These are phyloP conservation scores for Lepraria neglecta DNA, from an alignment of 495 filamentous ascomycete species.

Conservation along the genomic window DNA sequence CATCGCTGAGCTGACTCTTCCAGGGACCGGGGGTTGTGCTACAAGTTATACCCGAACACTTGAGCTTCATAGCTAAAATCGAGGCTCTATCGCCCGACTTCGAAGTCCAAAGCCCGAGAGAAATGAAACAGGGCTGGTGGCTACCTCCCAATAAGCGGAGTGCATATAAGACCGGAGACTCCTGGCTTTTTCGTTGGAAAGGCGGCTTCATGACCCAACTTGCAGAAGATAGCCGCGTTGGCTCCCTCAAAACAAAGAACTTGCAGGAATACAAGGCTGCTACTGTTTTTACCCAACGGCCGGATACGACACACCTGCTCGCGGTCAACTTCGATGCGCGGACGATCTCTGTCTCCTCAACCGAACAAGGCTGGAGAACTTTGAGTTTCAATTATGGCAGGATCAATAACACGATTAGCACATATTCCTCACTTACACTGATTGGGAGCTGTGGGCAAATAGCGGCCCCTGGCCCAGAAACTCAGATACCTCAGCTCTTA, in stretches of 20 bases:
- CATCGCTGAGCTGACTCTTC: too few relatives aligned
- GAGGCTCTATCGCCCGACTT: constrained; percentile 15
- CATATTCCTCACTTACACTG: constrained; percentile 5
- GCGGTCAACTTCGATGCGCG: constrained; percentile 14
- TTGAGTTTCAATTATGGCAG: constrained; percentile 11
- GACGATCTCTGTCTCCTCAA: background rate
- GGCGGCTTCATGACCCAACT: too few relatives aligned
- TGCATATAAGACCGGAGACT: background rate
- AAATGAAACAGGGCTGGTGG: background rate
- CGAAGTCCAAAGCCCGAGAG: background rate
- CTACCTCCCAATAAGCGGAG: constrained; percentile 9
- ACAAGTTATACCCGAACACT: too few relatives aligned
- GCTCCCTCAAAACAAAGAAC: too few relatives aligned
- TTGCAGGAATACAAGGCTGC: background rate
- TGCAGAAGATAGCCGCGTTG: too few relatives aligned
- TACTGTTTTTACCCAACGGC: constrained; percentile 21
- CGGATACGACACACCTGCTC: constrained; percentile 18
- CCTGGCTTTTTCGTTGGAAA: background rate
- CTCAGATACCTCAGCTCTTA: constrained; percentile 25
- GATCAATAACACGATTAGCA: background rate
- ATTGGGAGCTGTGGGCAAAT: background rate
- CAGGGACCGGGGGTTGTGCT: too few relatives aligned
- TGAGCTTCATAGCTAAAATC: constrained; percentile 18
- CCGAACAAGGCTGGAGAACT: constrained; percentile 1
- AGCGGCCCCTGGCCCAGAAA: constrained; percentile 14